Evolutionary conservation across 495 filamentous ascomycete genomes (phyloP), one percentile per base, ranked within the genome.

Genomic region (Penicillium longicatenatum): DNA sequence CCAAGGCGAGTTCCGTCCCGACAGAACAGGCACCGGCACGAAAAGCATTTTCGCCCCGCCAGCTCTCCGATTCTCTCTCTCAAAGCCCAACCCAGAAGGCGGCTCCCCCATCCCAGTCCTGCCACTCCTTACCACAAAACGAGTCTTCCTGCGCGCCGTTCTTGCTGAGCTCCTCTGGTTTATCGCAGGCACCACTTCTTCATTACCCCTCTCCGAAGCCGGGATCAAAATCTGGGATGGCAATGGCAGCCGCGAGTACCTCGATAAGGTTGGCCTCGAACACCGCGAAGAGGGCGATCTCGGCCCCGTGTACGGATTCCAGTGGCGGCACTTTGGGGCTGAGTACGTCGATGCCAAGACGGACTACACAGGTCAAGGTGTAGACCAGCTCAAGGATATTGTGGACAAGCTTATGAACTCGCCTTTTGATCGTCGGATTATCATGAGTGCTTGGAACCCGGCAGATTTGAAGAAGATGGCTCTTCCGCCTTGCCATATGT

Each of bases 181-280:
- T 76, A 85, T 98, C 67, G 79, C 82, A 29, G 93, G 91, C 68
- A 81, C 73, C 56, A 98, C 94, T 2, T 93, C 90, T 4, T 89
- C 89, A 0, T 64, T 81, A 4, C 77, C 91, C 0, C 87, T 98
- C 21, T 86, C 83, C 44, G 82, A 82, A 10, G 83, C 86, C 11
- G 90, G 91, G 12, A 84, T 98, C 65, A 96, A 95, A 71, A 98
- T 98, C 76, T 98, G 94, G 94, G 94, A 98, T 73, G 91, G 90
- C 67, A 98, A 98, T 69, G 94, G 93, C 55, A 89, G 85, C 52
- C 93, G 94, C 67, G 86, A 82, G 59, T 96, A 84, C 73, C 89
- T 98, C 42, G 93, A 98, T 74, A 84, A 76, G 52, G 79, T 93
- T 14, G 93, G 93, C 6, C 82, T 98, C 11, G 73, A 80, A 0